A percentile compares a stretch with the other conserved stretches of the same genome.
These are phyloP conservation scores for Trypanosoma cruzi DNA, from an alignment of 208 protist genomes.

Conservation along the genomic window DNA sequence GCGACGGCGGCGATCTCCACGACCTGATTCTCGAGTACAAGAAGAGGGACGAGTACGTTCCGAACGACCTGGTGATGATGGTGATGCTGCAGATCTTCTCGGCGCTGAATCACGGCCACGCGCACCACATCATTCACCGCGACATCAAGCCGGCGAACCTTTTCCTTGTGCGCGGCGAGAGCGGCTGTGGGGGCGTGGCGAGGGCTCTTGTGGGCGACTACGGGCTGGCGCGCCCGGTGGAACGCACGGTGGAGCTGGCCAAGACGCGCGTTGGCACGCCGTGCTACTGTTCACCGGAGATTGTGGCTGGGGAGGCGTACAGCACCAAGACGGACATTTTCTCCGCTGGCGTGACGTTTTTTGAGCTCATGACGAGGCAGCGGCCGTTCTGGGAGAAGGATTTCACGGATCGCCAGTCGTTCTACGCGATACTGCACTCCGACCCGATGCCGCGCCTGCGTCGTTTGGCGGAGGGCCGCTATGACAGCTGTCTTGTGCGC, in stretches of 20 bases:
- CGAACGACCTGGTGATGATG: slow-evolving; percentile 52
- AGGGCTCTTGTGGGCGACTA: slow-evolving; percentile 86
- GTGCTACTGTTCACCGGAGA: slow-evolving; percentile 94
- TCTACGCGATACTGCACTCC: slow-evolving; percentile 45
- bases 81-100: slow-evolving; percentile 86
- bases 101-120: slow-evolving; percentile 89
- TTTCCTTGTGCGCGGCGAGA: slow-evolving; percentile 48
- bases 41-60: slow-evolving; percentile 21
- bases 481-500: slow-evolving; percentile 42
- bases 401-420: slow-evolving; percentile 56
- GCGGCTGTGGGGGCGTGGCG: slow-evolving; percentile 9
- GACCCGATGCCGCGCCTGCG: slow-evolving; percentile 66
- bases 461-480: slow-evolving; percentile 20
- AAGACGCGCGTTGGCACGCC: slow-evolving; percentile 88
- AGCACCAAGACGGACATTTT: slow-evolving; percentile 94
- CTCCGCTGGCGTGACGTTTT: slow-evolving; percentile 88
- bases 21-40: slow-evolving; percentile 48
- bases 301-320: slow-evolving; percentile 89
- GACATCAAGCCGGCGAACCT: slow-evolving; percentile 94
- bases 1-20: slow-evolving; percentile 82
- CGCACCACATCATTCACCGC: slow-evolving; percentile 82
- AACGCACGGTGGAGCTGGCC: slow-evolving; percentile 60
- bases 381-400: slow-evolving; percentile 65
- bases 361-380: slow-evolving; percentile 77
- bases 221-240: slow-evolving; percentile 81